Evolutionary conservation across 1,284 basidiomycete genomes (phyloP).

Genomic region (Anthracocystis setariae): DNA sequence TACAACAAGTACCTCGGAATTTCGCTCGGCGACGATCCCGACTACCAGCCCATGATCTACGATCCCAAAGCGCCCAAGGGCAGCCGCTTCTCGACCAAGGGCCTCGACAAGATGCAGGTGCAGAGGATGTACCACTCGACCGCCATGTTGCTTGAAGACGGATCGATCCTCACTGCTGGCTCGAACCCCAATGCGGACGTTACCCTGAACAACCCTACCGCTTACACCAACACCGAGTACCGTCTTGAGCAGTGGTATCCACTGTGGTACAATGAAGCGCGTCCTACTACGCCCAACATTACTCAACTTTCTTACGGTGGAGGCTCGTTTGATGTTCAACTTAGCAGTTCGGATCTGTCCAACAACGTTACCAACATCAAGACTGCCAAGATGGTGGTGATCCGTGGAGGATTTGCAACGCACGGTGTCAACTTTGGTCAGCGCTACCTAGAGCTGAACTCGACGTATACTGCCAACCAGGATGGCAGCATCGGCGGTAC

Average conservation of each 20-base stretch:
- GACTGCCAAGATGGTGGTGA: constrained; percentile 77
- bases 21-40: constrained; percentile 71
- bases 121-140: constrained; percentile 80
- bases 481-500: constrained; percentile 78
- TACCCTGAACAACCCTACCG: constrained; percentile 43
- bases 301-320: constrained; percentile 86
- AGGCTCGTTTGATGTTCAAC: constrained; percentile 75
- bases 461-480: constrained; percentile 80
- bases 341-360: constrained; percentile 34
- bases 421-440: constrained; percentile 63
- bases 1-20: constrained; percentile 68
- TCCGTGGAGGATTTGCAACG: constrained; percentile 63
- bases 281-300: constrained; percentile 75
- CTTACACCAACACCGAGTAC: constrained; percentile 77
- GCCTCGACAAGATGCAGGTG: constrained; percentile 77
- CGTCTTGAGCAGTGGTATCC: constrained; percentile 80
- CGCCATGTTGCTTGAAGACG: constrained; percentile 81
- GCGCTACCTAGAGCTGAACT: constrained; percentile 72
- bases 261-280: constrained; percentile 74
- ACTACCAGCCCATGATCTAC: constrained; percentile 78
- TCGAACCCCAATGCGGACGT: constrained; percentile 91
- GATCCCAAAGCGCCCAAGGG: constrained; percentile 74
- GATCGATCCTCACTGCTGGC: constrained; percentile 85
- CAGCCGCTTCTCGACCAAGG: constrained; percentile 74
- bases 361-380: constrained; percentile 67